A percentile compares a stretch with the other conserved stretches of the same genome.
phyloP scores from a whole-genome alignment of 768 basidiomycete species.

The Rhizopogon rudus region DNA sequence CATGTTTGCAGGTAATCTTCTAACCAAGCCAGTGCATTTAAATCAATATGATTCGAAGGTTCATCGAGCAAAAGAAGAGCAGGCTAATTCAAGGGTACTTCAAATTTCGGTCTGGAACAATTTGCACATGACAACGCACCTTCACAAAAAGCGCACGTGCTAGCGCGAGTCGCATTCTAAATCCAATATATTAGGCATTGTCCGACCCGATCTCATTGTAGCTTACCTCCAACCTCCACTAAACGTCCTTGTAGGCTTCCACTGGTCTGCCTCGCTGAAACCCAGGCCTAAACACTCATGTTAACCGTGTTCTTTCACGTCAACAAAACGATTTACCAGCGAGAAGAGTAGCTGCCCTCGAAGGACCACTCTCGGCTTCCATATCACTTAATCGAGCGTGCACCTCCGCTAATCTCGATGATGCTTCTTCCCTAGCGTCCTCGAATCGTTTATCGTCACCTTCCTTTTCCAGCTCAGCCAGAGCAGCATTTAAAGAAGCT shows the following conservation, averaged over 20 bases:
- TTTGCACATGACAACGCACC: slow-evolving; percentile 29
- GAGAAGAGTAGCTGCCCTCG: slow-evolving; percentile 82
- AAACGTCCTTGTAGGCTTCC: slow-evolving; percentile 77
- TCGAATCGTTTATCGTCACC: slow-evolving; percentile 77
- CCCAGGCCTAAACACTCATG: slow-evolving; percentile 61
- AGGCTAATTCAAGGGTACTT: slow-evolving; percentile 36
- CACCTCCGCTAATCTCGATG: slow-evolving; percentile 78
- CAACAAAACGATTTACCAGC: slow-evolving; percentile 49
- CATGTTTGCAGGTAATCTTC: slow-evolving; percentile 97
- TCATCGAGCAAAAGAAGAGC: slow-evolving; percentile 82
- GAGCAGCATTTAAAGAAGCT: slow-evolving; percentile 60
- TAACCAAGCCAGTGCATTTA: slow-evolving; percentile 96
- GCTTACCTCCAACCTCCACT: slow-evolving; percentile 91
- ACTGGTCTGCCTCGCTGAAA: slow-evolving; percentile 86
- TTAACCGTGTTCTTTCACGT: not conserved
- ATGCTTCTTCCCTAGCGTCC: slow-evolving; percentile 82
- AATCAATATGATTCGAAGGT: slow-evolving; percentile 95
- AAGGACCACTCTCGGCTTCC: slow-evolving; percentile 97
- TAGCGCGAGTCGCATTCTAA: slow-evolving; percentile 91
- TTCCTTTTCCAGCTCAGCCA: slow-evolving; percentile 67
- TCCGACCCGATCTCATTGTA: not conserved
- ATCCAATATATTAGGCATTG: not conserved
- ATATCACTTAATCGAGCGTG: slow-evolving; percentile 92
- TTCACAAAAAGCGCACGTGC: slow-evolving; percentile 97
- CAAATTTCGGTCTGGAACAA: not conserved